A percentile compares a stretch with the other conserved stretches of the same genome.
Conservation (phyloP, 169 alveolate genomes). For the Plasmodium vivax region DNA sequence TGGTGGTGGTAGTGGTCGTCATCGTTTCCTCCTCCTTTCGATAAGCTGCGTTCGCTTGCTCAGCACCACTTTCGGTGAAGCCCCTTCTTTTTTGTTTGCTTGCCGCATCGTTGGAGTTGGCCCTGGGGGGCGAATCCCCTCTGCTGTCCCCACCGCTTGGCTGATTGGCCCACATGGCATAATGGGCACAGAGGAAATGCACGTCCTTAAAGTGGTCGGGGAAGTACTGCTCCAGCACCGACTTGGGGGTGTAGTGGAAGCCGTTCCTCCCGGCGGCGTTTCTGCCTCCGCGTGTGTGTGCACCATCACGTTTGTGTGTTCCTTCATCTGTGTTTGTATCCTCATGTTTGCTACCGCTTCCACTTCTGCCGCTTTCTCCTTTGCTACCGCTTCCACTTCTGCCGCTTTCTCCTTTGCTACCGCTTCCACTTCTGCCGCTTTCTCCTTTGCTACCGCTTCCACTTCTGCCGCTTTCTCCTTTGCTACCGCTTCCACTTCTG, state of each 20-base stretch:
- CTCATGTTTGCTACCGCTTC: too few species aligned
- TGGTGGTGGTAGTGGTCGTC: too few species aligned
- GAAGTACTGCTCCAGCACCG: slow-evolving; percentile 43
- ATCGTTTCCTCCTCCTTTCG: background rate
- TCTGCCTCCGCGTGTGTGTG: background rate
- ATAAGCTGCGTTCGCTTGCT: background rate
- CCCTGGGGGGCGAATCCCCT: background rate
- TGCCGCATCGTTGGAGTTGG: background rate
- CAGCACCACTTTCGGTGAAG: background rate
- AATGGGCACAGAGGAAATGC: slow-evolving; percentile 47
- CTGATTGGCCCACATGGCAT: slow-evolving; percentile 4
- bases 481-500: too few species aligned
- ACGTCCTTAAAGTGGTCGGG: slow-evolving; percentile 34
- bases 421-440: too few species aligned
- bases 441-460: too few species aligned
- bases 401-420: too few species aligned
- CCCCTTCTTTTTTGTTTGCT: background rate
- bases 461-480: too few species aligned
- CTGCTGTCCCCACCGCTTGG: background rate
- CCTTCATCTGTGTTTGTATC: too few species aligned
- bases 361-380: too few species aligned
- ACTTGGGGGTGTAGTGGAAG: slow-evolving; percentile 31
- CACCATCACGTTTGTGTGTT: too few species aligned
- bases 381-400: too few species aligned
- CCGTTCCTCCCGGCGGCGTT: background rate